phyloP scores from a whole-genome alignment of 768 basidiomycete species.

The Ramaria rubella region DNA sequence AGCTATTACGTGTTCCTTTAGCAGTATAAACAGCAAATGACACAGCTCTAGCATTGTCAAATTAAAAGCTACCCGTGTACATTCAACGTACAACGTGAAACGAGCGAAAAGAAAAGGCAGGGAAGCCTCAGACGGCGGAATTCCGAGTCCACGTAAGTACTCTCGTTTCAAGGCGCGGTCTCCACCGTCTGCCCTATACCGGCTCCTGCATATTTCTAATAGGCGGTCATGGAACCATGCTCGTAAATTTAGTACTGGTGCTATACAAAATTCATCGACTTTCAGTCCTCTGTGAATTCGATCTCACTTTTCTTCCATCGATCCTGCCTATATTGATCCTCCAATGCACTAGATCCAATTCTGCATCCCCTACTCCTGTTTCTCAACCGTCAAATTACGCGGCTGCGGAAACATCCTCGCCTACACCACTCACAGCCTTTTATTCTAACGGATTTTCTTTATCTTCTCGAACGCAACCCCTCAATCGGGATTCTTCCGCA shows the following conservation, averaged over 20 bases:
- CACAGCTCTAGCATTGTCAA: constrained; percentile 58
- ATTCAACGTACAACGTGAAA: constrained; percentile 77
- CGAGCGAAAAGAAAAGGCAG: constrained; percentile 74
- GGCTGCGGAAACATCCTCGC: background rate
- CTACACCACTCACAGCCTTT: background rate
- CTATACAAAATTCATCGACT: constrained; percentile 13
- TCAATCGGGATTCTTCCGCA: background rate
- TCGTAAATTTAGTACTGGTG: constrained; percentile 20
- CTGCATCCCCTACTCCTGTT: constrained; percentile 9
- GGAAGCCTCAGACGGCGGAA: constrained; percentile 53
- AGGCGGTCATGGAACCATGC: constrained; percentile 35
- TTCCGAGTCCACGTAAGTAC: constrained; percentile 47
- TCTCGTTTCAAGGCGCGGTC: constrained; percentile 22
- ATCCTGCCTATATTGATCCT: background rate
- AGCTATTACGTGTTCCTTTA: background rate
- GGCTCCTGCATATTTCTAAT: constrained; percentile 19
- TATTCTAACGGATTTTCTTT: constrained; percentile 1
- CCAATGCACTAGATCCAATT: background rate
- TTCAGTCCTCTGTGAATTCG: background rate
- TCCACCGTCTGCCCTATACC: constrained; percentile 14
- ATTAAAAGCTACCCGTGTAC: constrained; percentile 91
- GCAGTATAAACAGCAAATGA: constrained; percentile 38
- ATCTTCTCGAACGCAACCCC: constrained; percentile 1
- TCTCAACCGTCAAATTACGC: constrained; percentile 18
- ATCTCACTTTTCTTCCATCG: background rate